Conservation (phyloP, 768 basidiomycete species). For the Russula compacta region DNA sequence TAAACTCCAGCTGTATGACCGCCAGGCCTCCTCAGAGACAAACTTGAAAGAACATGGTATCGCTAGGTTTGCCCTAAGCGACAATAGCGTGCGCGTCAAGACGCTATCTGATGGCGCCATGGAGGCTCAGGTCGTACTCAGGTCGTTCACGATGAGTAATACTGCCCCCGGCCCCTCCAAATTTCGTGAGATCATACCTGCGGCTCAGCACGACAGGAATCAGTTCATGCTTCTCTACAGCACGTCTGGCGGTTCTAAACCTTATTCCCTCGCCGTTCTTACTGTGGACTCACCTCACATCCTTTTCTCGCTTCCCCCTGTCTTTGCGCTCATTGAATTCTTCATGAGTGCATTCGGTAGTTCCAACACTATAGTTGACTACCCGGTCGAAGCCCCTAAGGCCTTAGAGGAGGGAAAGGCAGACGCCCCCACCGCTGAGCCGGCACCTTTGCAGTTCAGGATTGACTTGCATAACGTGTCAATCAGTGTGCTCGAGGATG, state of each 20-base stretch:
- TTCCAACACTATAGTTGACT: constrained; percentile 15
- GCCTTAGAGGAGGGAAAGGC: constrained; percentile 9
- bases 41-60: constrained; percentile 74
- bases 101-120: constrained; percentile 72
- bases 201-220: constrained; percentile 77
- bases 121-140: constrained; percentile 81
- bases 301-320: constrained; percentile 86
- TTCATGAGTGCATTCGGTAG: constrained; percentile 50
- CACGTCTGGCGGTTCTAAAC: constrained; percentile 48
- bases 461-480: constrained; percentile 88
- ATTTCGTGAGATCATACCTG: constrained; percentile 93
- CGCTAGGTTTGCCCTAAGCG: constrained; percentile 72
- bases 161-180: constrained; percentile 72
- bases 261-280: constrained; percentile 64
- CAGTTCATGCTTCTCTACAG: constrained; percentile 93
- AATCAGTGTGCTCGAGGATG: constrained; percentile 80
- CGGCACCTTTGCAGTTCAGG: constrained; percentile 49
- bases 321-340: constrained; percentile 83
- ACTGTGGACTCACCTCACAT: constrained; percentile 89
- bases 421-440: constrained; percentile 1
- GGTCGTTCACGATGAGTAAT: constrained; percentile 87
- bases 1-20: constrained; percentile 82
- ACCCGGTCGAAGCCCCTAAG: constrained; percentile 14
- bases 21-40: constrained; percentile 42
- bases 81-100: constrained; percentile 73